Evolutionary conservation across 2,329 filamentous ascomycete genomes (phyloP).

Genomic region (Exophiala aquamarina): DNA sequence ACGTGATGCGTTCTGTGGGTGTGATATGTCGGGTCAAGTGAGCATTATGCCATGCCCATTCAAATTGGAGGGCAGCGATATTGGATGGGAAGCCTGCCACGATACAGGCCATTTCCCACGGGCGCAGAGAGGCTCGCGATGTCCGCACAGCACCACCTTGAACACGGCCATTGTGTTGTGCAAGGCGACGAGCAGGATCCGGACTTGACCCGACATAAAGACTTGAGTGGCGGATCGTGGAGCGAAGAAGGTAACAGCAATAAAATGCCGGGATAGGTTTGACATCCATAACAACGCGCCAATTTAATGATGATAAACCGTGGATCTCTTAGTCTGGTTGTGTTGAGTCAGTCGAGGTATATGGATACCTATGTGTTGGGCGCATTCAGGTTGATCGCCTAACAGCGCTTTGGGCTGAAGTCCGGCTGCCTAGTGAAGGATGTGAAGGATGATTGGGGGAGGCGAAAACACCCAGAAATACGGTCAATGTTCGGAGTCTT

Average conservation of each 20-base stretch:
- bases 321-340: no score
- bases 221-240: slow-evolving; percentile 66
- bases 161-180: slow-evolving; percentile 84
- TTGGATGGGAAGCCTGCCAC: slow-evolving; percentile 87
- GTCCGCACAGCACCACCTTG: slow-evolving; percentile 82
- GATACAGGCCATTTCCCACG: slow-evolving; percentile 88
- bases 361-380: no score
- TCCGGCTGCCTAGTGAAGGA: no score
- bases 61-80: slow-evolving; percentile 87
- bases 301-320: no score
- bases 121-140: slow-evolving; percentile 64
- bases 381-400: no score
- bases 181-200: slow-evolving; percentile 77
- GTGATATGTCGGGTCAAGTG: slow-evolving; percentile 78
- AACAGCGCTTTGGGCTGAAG: no score
- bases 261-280: slow-evolving; percentile 80
- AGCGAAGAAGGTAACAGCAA: slow-evolving; percentile 88
- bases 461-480: no score
- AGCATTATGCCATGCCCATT: slow-evolving; percentile 92
- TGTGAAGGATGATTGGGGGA: no score
- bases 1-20: slow-evolving; percentile 44
- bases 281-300: slow-evolving; percentile 37
- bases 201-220: slow-evolving; percentile 93
- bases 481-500: no score
- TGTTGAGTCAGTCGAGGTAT: no score